phyloP scores from a whole-genome alignment of 1,139 yeast genomes.

The Kazachstania sp. region DNA sequence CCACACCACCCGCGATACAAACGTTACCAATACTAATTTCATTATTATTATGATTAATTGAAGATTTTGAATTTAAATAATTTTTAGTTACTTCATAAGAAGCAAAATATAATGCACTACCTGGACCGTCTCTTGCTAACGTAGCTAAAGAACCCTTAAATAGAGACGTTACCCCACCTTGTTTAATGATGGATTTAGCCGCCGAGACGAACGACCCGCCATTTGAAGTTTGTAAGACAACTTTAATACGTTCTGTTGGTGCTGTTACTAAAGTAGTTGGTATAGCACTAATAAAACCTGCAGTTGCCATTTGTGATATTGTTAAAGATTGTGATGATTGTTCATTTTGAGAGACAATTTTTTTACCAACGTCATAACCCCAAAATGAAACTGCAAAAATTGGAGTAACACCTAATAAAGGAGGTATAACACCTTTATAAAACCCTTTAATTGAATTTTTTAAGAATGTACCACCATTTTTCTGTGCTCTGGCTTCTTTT shows the following conservation, averaged over 20 bases:
- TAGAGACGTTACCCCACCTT: conserved; percentile 78
- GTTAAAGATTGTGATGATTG: conserved; percentile 34
- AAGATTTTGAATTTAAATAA: conserved; percentile 38
- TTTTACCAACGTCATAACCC: conserved; percentile 95
- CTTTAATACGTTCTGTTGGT: conserved; percentile 93
- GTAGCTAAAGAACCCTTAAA: conserved; percentile 92
- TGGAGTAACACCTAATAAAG: conserved; percentile 90
- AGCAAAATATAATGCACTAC: conserved; percentile 94
- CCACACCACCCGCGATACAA: conserved; percentile 86
- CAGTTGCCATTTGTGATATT: conserved; percentile 70
- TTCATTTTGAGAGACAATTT: conserved; percentile 48
- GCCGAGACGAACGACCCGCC: conserved; percentile 37
- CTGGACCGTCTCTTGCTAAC: conserved; percentile 95
- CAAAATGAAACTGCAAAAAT: conserved; percentile 97
- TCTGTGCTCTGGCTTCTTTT: conserved; percentile 50
- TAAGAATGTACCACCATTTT: conserved; percentile 4
- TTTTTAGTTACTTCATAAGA: conserved; percentile 80
- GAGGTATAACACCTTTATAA: conserved; percentile 83
- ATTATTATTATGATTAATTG: conserved; percentile 25
- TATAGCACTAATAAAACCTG: conserved; percentile 92
- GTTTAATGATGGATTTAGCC: conserved; percentile 58
- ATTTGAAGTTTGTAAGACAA: conserved; percentile 75
- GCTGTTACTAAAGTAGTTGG: conserved; percentile 96
- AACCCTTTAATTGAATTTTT: conserved; percentile 28
- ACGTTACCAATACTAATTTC: conserved; percentile 64